Evolutionary conservation across 352 stramenopile species (phyloP).

Genomic region (Halophytophthora batemanensis): DNA sequence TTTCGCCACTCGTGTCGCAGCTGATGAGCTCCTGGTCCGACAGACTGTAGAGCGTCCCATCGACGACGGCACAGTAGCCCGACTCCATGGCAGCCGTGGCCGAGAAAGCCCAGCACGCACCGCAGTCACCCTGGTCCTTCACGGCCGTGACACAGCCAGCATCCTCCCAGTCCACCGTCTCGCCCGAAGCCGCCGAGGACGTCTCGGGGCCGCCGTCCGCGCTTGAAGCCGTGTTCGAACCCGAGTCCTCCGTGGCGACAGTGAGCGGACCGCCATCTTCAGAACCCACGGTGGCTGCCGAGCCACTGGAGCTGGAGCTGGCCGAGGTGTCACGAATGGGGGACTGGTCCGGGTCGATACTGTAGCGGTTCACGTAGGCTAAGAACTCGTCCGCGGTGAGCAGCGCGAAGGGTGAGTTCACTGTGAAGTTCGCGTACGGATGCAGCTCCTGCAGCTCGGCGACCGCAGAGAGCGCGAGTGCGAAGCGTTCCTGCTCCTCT

Average conservation of each 20-base stretch:
- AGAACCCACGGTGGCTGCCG: neutral
- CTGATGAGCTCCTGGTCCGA: conserved; percentile 72
- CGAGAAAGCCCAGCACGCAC: conserved; percentile 61
- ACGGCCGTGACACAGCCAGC: conserved; percentile 71
- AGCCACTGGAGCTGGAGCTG: neutral
- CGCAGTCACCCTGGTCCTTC: conserved; percentile 52
- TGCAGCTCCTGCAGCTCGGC: conserved; percentile 42
- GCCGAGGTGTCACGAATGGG: conserved; percentile 17
- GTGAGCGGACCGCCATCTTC: conserved; percentile 25
- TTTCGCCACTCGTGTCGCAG: conserved; percentile 48
- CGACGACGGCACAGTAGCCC: conserved; percentile 38
- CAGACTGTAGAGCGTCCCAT: conserved; percentile 35
- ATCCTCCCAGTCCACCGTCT: conserved; percentile 70
- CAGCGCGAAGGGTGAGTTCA: conserved; percentile 57
- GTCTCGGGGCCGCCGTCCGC: conserved; percentile 33
- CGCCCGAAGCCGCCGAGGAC: conserved; percentile 28
- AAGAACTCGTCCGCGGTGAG: conserved; percentile 60
- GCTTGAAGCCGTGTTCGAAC: conserved; percentile 5
- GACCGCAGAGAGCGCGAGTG: conserved; percentile 35
- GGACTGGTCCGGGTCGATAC: conserved; percentile 19
- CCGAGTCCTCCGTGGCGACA: conserved; percentile 15
- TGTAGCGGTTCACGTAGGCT: conserved; percentile 47
- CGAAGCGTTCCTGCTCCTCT: conserved; percentile 53
- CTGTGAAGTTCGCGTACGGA: conserved; percentile 50
- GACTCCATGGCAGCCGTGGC: conserved; percentile 58